Base-by-base conservation (phyloP, 108 stramenopile species). In the Cyclotella sp. region DNA sequence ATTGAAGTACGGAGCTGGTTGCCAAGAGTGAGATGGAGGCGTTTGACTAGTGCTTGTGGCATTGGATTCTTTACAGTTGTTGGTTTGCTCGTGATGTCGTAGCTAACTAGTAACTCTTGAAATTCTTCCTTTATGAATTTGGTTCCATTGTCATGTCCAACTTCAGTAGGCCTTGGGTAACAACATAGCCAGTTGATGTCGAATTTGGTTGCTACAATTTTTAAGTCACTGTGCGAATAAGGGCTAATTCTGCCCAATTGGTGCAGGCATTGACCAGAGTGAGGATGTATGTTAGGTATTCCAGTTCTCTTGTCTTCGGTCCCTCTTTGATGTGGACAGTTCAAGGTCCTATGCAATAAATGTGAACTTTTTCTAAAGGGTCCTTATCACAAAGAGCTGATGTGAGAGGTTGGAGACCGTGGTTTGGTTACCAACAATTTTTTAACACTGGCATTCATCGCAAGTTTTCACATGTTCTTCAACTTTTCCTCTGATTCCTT, bases 1-100 rank as follows among this genome's bases (percentile, higher is more conserved):
- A n/a, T n/a, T n/a, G n/a, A n/a, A n/a, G n/a, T n/a, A n/a, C n/a
- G n/a, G n/a, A n/a, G n/a, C n/a, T n/a, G n/a, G n/a, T n/a, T n/a
- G n/a, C n/a, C n/a, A n/a, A n/a, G n/a, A n/a, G n/a, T n/a, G n/a
- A n/a, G n/a, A n/a, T n/a, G n/a, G n/a, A n/a, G n/a, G n/a, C 85
- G 28, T 75, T 88, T 81, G 40, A 83, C 80, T 10, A 86, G 42
- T 0, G 85, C 55, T 22, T 88, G 84, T 0, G 73, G 70, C 60
- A 67, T 70, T 22, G 88, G 85, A 68, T 85, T 88, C 34, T 75
- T 75, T 0, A 69, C 62, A 3, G 87, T 83, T 0, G 76, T 86
- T 5, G 64, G 79, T 69, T 51, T 65, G 49, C n/a, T n/a, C n/a
- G n/a, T n/a, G n/a, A n/a, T n/a, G n/a, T n/a, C n/a, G n/a, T n/a